These are phyloP conservation scores for Neckera pumila DNA, from an alignment of 225 moss, liverwort and hornwort genomes.

Conservation along the genomic window DNA sequence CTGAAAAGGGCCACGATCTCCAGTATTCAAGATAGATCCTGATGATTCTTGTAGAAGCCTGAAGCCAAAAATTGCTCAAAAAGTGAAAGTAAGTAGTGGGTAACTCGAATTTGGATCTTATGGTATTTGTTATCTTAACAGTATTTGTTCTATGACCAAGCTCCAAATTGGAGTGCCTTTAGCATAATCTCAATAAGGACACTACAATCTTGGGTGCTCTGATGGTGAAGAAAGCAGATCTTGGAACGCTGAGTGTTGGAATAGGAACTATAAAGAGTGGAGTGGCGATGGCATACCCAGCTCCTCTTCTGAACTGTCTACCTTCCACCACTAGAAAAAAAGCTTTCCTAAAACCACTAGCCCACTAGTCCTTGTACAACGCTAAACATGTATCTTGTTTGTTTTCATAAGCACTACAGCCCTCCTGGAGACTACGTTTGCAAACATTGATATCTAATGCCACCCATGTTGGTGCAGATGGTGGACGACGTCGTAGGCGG, in stretches of 20 bases:
- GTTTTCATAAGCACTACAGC: background rate
- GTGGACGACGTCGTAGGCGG: slow-evolving; percentile 53
- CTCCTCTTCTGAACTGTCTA: background rate
- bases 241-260: background rate
- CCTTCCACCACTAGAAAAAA: background rate
- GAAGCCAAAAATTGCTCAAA: background rate
- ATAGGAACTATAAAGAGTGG: background rate
- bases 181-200: background rate
- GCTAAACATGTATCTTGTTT: background rate
- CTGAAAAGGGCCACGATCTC: background rate
- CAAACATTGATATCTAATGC: background rate
- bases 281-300: background rate
- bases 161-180: background rate
- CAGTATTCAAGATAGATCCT: background rate
- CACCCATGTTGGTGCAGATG: slow-evolving; percentile 23
- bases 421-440: background rate
- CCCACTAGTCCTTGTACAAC: background rate
- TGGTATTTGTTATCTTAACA: no score
- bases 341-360: background rate
- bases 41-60: background rate
- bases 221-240: background rate
- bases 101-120: background rate
- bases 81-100: background rate
- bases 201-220: background rate
- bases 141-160: background rate